Evolutionary conservation across 192 early-diverging fungal species (phyloP), one percentile per base, ranked within the genome.

Genomic region (Gigaspora rosea): DNA sequence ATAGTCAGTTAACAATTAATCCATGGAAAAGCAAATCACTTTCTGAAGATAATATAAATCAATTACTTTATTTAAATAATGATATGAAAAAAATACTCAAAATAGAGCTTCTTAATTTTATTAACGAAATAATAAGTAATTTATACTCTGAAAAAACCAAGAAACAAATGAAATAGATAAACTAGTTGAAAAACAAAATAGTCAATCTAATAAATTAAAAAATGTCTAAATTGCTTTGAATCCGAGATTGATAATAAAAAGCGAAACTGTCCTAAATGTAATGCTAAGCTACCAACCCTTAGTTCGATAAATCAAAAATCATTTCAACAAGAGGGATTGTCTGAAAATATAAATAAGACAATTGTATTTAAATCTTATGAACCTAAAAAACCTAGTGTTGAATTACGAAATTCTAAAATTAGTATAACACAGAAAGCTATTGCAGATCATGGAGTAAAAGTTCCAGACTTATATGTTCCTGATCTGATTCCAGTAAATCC

Each of bases 351-450:
- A 68, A 48, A 4, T 35, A 68, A 68, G 13, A 27, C 41, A 67
- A 36, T 16, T 20, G 0, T 68, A 41, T 68, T 68, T 48, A 68
- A 68, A n/a, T 9, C 18, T 11, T 47, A 47, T 48, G 36, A 2
- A 4, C 7, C 36, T n/a, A 61, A 61, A 61, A 32, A 61, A 11
- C 27, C 13, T 61, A 32, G 3, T 63, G 20, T 36, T 51, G 16
- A 0, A 20, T n/a, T 50, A 22, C 16, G 3, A 27, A 62, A 27
- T n/a, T 9, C 61, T 16, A 62, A 18, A 2, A 67, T 70, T 33
- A 70, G 48, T 52, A 22, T 70, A 13, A 70, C 66, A 27, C 66
- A 68, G n/a, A 15, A 8, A 68, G 35, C 66, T 27, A 15, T 68
- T 68, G 48, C 47, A 27, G 66, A 68, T 50, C 0, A 68, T 18